These are phyloP conservation scores for Rhizophagus clarus DNA, from an alignment of 192 early-diverging fungal genomes.

Conservation along the genomic window DNA sequence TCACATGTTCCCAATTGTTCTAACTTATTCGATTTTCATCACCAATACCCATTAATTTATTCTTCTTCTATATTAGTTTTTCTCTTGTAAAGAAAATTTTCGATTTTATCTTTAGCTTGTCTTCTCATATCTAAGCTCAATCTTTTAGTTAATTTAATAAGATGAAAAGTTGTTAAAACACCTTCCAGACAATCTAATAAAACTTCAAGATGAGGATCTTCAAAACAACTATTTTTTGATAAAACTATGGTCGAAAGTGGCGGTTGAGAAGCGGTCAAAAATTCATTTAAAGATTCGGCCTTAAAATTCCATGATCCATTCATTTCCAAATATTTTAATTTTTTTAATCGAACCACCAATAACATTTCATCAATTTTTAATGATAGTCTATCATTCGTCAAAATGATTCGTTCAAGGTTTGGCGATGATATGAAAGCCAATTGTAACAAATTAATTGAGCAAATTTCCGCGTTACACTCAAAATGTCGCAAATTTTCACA, in stretches of 20 bases:
- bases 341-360: background rate
- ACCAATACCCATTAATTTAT: background rate
- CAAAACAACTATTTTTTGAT: conserved; percentile 12
- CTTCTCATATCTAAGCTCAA: conserved; percentile 7
- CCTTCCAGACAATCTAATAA: background rate
- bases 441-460: background rate
- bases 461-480: conserved; percentile 15
- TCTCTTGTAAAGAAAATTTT: conserved; percentile 12
- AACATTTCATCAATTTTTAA: background rate
- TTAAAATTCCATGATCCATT: background rate
- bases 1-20: too few species aligned
- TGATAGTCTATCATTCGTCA: background rate
- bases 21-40: background rate
- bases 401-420: conserved; percentile 5
- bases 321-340: background rate
- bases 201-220: conserved; percentile 18
- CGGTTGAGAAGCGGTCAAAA: background rate
- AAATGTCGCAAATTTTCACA: conserved; percentile 1
- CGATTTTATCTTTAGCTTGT: background rate
- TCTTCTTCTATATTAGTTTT: background rate
- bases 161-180: background rate
- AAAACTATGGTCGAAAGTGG: background rate
- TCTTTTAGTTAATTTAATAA: background rate
- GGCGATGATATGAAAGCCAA: background rate
- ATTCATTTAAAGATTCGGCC: background rate